These are phyloP conservation scores for Termitomyces sp. DNA, from an alignment of 768 basidiomycete species.

Conservation along the genomic window DNA sequence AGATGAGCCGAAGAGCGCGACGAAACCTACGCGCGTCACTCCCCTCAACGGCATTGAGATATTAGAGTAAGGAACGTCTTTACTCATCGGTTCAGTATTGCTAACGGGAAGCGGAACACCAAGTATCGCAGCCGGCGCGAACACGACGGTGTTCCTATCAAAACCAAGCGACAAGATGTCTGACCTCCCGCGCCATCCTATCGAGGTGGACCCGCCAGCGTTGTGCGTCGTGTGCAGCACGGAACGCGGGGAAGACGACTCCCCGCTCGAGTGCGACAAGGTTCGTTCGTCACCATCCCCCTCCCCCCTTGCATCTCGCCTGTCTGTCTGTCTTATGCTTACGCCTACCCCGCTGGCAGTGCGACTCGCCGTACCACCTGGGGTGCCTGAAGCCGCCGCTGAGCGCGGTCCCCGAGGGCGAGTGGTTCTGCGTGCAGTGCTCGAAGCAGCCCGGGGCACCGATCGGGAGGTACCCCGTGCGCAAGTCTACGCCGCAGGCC, in stretches of 20 bases:
- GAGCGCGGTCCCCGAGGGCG: constrained; percentile 71
- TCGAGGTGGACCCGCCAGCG: constrained; percentile 60
- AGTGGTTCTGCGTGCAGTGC: constrained; percentile 90
- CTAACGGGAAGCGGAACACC: not conserved
- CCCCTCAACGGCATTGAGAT: constrained; percentile 78
- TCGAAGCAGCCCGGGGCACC: constrained; percentile 51
- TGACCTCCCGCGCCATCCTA: constrained; percentile 77
- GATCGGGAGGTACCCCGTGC: constrained; percentile 32
- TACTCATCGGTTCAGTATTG: not conserved
- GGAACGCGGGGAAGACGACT: constrained; percentile 67
- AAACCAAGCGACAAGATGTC: constrained; percentile 68
- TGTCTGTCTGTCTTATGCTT: not conserved
- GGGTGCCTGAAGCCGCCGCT: constrained; percentile 79
- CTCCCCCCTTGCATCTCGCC: too few relatives aligned
- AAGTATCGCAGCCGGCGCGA: constrained; percentile 82
- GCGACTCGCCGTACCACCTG: constrained; percentile 85
- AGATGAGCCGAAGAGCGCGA: constrained; percentile 81
- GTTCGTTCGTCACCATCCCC: constrained; percentile 27
- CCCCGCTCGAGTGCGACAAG: constrained; percentile 88
- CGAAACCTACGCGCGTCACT: constrained; percentile 69
- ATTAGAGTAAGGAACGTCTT: constrained; percentile 47
- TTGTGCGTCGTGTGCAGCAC: constrained; percentile 67
- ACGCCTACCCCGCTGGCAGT: constrained; percentile 44
- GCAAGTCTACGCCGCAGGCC: constrained; percentile 12
- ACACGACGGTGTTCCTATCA: constrained; percentile 81